phyloP scores from a whole-genome alignment of 306 rosid species.

The Malus asiatica region DNA sequence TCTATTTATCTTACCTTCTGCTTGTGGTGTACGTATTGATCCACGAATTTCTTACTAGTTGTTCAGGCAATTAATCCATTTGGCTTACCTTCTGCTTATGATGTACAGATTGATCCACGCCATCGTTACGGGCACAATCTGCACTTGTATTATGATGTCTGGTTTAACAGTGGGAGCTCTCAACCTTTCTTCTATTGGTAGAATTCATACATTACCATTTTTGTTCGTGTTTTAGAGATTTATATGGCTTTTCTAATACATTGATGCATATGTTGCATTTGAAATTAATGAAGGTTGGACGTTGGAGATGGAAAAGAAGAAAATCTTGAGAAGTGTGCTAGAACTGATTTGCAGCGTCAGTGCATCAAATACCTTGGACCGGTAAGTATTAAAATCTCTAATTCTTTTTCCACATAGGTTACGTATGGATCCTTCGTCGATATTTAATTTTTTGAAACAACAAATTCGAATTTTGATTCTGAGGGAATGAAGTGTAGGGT shows the following conservation, averaged over 20 bases:
- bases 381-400: slow-evolving; percentile 31
- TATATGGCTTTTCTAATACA: background rate
- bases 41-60: no score
- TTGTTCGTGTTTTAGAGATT: background rate
- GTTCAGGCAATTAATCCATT: no score
- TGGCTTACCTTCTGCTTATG: no score
- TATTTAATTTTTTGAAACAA: no score
- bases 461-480: no score
- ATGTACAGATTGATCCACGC: slow-evolving; percentile 67
- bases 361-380: slow-evolving; percentile 82
- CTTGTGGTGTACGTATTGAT: no score
- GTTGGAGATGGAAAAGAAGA: slow-evolving; percentile 82
- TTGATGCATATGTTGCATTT: background rate
- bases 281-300: slow-evolving; percentile 63
- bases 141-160: slow-evolving; percentile 53
- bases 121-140: slow-evolving; percentile 90
- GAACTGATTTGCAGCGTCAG: slow-evolving; percentile 45
- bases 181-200: slow-evolving; percentile 91
- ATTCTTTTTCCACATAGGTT: background rate
- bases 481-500: no score
- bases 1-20: no score
- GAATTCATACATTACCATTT: background rate
- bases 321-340: slow-evolving; percentile 49
- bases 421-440: no score
- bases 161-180: slow-evolving; percentile 60